Conservation (phyloP, 2,329 filamentous ascomycete species). For the Fusarium decemcellulare region DNA sequence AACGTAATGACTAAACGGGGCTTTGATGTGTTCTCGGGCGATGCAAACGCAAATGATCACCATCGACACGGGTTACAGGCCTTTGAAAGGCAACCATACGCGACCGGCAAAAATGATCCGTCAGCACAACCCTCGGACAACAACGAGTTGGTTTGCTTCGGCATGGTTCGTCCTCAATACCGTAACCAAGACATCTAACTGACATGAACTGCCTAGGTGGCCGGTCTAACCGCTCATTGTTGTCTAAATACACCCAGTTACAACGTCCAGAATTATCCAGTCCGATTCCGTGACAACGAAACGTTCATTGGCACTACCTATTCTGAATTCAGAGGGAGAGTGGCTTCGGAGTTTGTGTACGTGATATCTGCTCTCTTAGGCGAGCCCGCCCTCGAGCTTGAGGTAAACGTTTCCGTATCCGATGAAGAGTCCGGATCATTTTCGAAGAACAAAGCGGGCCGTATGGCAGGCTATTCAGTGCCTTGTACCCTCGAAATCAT, state of each 20-base stretch:
- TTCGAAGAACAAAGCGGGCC: not conserved
- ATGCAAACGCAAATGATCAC: too few relatives aligned
- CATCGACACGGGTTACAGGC: too few relatives aligned
- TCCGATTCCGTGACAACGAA: not conserved
- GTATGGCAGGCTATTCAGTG: not conserved
- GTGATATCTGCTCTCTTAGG: not conserved
- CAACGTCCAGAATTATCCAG: not conserved
- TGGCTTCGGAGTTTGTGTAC: not conserved
- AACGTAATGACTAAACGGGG: too few relatives aligned
- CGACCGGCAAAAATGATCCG: too few relatives aligned
- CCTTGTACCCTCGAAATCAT: not conserved
- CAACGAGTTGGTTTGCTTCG: slow-evolving; percentile 9
- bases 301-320: not conserved
- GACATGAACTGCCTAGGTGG: not conserved
- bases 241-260: not conserved
- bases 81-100: too few relatives aligned
- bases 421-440: not conserved
- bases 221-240: not conserved
- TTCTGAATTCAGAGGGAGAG: not conserved
- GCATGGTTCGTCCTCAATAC: not conserved
- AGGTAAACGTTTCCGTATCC: not conserved
- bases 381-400: not conserved
- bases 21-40: too few relatives aligned
- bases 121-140: too few relatives aligned
- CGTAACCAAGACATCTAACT: not conserved